Base-by-base conservation (phyloP, 495 filamentous ascomycete genomes). In the Neurospora sp. region DNA sequence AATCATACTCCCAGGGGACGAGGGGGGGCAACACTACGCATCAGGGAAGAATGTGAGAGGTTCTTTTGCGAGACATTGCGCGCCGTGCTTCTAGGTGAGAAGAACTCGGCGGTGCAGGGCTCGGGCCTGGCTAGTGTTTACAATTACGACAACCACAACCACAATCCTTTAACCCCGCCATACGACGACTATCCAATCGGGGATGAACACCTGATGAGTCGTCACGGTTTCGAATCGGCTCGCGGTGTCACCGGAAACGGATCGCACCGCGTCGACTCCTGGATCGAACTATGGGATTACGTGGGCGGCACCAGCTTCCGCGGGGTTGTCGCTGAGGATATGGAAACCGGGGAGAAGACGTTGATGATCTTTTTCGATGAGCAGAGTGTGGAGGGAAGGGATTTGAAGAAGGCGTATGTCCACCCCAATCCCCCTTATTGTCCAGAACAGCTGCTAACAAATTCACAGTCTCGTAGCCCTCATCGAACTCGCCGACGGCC, bases 1-100 rank as follows among this genome's bases (percentile, higher is more conserved):
- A 82, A 79, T 31, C 27, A 31, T 73, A 35, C 2, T 35, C 35
- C 35, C 35, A 35, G 78, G 62, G 80, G 89, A 80, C 88, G 88
- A 88, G 91, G 90, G 91, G 94, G 93, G 92, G 94, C 94, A 89
- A 88, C 92, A 91, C 89, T 93, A 84, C 90, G 89, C 85, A 97
- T 98, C 87, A 92, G 91, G 93, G 94, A 89, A 93, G 93, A 97
- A 93, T 96, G 94, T 98, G 94, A 97, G 94, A 98, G 94, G 85
- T 94, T 98, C 89, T 96, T 98, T 88, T 98, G 94, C 87, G 92
- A 94, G 89, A 92, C 88, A 86, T 89, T 98, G 91, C 90, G 87
- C 83, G 84, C 90, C 84, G 92, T 92, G 86, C 96, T 98, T 90
- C 91, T 93, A 89, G 94, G 92, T 97, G 94, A 96, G 93, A 88